Conservation (phyloP, 2,329 filamentous ascomycete genomes). For the Fusarium nodosum region DNA sequence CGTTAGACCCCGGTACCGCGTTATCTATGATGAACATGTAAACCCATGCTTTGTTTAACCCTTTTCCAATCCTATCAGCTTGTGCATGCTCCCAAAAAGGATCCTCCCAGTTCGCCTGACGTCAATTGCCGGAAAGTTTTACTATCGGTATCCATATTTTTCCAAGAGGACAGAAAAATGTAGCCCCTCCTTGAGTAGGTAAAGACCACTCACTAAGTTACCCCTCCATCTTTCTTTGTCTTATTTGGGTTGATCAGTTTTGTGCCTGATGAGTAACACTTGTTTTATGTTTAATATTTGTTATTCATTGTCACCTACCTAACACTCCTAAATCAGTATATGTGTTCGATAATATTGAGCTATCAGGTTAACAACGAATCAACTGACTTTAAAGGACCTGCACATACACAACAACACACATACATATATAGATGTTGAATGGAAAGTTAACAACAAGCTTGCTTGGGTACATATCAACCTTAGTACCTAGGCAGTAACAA, state of each 20-base stretch:
- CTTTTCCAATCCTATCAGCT: neutral
- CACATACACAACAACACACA: neutral
- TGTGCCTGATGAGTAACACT: constrained; percentile 3
- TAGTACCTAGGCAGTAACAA: neutral
- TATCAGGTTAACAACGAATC: neutral
- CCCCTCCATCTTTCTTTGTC: constrained; percentile 8
- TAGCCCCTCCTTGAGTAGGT: constrained; percentile 8
- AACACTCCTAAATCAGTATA: neutral
- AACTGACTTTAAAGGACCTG: neutral
- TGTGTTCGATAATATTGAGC: neutral
- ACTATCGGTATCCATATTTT: neutral
- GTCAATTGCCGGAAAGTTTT: neutral
- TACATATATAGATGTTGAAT: neutral
- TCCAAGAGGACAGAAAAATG: neutral
- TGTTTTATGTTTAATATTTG: neutral
- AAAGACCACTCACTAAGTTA: neutral
- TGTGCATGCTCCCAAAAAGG: neutral
- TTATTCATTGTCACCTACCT: neutral
- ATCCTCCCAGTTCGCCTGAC: neutral
- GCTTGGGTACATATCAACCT: neutral
- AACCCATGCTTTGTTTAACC: neutral
- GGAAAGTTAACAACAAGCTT: neutral
- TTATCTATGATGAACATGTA: neutral
- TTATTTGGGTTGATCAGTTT: neutral
- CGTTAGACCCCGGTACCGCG: neutral